These are phyloP conservation scores for Xanthoconium stramineum DNA, from an alignment of 768 basidiomycete genomes.

Conservation along the genomic window DNA sequence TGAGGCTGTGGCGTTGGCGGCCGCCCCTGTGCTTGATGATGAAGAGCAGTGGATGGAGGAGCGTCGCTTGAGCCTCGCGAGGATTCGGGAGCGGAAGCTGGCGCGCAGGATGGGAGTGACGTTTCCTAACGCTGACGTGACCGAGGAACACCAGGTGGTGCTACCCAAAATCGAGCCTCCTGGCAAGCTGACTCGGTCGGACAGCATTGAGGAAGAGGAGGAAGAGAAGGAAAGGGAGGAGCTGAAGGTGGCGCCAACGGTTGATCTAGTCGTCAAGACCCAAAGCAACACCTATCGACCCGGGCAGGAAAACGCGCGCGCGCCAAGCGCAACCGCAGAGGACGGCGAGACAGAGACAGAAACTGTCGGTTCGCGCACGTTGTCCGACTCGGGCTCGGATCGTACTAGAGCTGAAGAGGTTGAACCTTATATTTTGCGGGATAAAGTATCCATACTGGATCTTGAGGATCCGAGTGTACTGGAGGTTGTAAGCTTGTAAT, in stretches of 20 bases:
- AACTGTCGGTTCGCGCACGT: constrained; percentile 24
- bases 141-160: constrained; percentile 14
- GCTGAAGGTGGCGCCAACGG: background rate
- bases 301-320: constrained; percentile 1
- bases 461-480: constrained; percentile 23
- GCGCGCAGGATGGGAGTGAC: constrained; percentile 31
- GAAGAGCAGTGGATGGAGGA: constrained; percentile 37
- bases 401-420: constrained; percentile 25
- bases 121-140: constrained; percentile 12
- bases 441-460: constrained; percentile 24
- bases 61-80: constrained; percentile 30
- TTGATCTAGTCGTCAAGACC: background rate
- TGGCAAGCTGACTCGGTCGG: constrained; percentile 26
- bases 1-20: constrained; percentile 4
- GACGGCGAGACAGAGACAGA: constrained; percentile 22
- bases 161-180: constrained; percentile 23
- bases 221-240: constrained; percentile 23
- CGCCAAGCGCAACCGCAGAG: constrained; percentile 6
- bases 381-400: constrained; percentile 30
- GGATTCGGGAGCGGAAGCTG: constrained; percentile 31
- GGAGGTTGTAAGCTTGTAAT: constrained; percentile 11
- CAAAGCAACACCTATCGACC: constrained; percentile 1
- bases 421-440: constrained; percentile 24
- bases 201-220: constrained; percentile 32
- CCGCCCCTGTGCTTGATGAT: constrained; percentile 19